Percentiles rank a stretch among this genome's conserved stretches.
Evolutionary conservation across 495 filamentous ascomycete genomes (phyloP).

Genomic region (Endocarpon pusillum): DNA sequence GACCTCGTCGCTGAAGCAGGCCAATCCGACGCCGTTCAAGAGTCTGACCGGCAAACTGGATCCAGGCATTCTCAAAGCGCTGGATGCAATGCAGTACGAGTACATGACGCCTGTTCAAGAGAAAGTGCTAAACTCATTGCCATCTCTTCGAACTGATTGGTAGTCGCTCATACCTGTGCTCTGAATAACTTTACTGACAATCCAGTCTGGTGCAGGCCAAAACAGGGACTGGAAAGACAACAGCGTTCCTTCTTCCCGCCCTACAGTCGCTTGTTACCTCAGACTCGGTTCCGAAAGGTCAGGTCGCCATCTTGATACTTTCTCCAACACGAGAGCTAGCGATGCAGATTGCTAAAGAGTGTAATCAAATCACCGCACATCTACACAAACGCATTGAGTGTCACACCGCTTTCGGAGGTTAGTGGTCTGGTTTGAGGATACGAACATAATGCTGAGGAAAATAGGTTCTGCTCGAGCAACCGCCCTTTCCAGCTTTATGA

Average conservation of each 20-base stretch:
- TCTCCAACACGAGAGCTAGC: conserved; percentile 51
- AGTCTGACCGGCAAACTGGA: conserved; percentile 32
- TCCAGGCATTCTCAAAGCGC: conserved; percentile 25
- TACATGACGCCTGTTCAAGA: conserved; percentile 41
- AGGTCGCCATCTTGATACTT: conserved; percentile 44
- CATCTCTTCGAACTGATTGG: conserved; percentile 33
- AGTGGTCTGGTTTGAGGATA: too few relatives aligned
- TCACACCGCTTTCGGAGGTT: conserved; percentile 37
- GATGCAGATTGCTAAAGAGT: conserved; percentile 47
- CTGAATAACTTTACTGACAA: conserved; percentile 9
- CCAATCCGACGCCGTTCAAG: too few relatives aligned
- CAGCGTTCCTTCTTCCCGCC: conserved; percentile 62
- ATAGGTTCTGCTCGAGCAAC: conserved; percentile 30
- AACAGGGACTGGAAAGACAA: conserved; percentile 75
- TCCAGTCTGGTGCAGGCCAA: conserved; percentile 50
- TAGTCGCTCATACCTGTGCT: conserved; percentile 7
- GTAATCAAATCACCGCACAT: conserved; percentile 30
- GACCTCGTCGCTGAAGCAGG: conserved; percentile 4
- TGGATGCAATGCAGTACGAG: conserved; percentile 27
- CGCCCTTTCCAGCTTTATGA: conserved; percentile 27
- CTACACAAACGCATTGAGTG: conserved; percentile 24
- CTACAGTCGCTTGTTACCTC: conserved; percentile 44
- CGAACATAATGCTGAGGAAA: too few relatives aligned
- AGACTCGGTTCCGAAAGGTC: conserved; percentile 17
- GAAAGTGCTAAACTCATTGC: conserved; percentile 33